A percentile compares a stretch with the other conserved stretches of the same genome.
Evolutionary conservation across 2,329 filamentous ascomycete species (phyloP).

Genomic region (Calonectria leucothoes): DNA sequence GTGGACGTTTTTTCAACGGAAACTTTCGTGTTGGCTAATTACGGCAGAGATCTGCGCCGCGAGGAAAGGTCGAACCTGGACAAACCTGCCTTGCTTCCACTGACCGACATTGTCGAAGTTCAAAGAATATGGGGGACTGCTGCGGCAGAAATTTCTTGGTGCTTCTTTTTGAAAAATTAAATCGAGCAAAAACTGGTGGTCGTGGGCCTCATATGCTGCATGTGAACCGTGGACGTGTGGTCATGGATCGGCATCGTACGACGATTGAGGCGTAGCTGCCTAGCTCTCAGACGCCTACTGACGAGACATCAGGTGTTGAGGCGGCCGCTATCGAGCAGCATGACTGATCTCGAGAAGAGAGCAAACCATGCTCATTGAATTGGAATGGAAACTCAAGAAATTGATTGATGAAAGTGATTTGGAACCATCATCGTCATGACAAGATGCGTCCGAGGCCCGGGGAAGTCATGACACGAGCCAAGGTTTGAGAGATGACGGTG

Average conservation of each 20-base stretch:
- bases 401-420: not conserved
- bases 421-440: not conserved
- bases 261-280: slow-evolving; percentile 2
- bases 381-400: not conserved
- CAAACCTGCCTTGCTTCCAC: not conserved
- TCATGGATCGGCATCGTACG: slow-evolving; percentile 7
- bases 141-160: not conserved
- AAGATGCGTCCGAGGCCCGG: not conserved
- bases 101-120: not conserved
- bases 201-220: not conserved
- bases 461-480: not conserved
- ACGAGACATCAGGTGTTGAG: not conserved
- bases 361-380: not conserved
- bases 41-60: not conserved
- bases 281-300: not conserved
- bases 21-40: not conserved
- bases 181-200: not conserved
- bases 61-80: not conserved
- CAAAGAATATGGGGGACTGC: not conserved
- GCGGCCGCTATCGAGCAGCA: not conserved
- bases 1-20: not conserved
- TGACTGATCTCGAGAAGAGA: not conserved
- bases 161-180: not conserved
- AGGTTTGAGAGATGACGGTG: not conserved
- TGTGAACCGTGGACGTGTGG: not conserved